phyloP scores from a whole-genome alignment of 176 grass and related monocot genomes.

The Bolboschoenus planiculmis region DNA sequence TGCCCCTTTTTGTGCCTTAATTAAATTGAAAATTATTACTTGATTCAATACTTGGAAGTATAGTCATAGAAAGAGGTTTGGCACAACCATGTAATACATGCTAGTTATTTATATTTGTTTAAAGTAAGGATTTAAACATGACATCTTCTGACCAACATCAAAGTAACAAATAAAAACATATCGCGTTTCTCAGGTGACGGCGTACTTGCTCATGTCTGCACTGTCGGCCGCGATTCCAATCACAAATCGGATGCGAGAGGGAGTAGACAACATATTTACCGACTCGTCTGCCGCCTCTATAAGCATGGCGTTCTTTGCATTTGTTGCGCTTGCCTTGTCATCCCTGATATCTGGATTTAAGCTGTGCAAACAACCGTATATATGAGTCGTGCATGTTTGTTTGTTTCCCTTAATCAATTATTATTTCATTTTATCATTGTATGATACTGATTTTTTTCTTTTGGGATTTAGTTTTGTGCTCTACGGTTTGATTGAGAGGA shows the following conservation, averaged over 20 bases:
- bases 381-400: slow-evolving; percentile 6
- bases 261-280: slow-evolving; percentile 57
- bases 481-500: background rate
- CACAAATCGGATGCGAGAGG: slow-evolving; percentile 73
- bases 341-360: slow-evolving; percentile 78
- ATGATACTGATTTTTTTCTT: background rate
- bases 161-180: slow-evolving; percentile 1
- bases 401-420: background rate
- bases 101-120: background rate
- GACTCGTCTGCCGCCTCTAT: slow-evolving; percentile 82
- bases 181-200: slow-evolving; percentile 36
- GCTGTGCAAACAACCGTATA: slow-evolving; percentile 64
- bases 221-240: slow-evolving; percentile 70
- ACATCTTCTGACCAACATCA: background rate
- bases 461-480: background rate
- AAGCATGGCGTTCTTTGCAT: slow-evolving; percentile 91
- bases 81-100: background rate
- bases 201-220: slow-evolving; percentile 81
- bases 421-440: slow-evolving; percentile 13
- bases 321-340: slow-evolving; percentile 59
- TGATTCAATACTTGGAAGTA: background rate
- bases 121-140: background rate
- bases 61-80: background rate
- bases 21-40: background rate
- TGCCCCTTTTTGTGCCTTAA: background rate